A percentile compares a stretch with the other conserved stretches of the same genome.
Conservation (phyloP, 352 stramenopile species). For the Peronospora tabacina region DNA sequence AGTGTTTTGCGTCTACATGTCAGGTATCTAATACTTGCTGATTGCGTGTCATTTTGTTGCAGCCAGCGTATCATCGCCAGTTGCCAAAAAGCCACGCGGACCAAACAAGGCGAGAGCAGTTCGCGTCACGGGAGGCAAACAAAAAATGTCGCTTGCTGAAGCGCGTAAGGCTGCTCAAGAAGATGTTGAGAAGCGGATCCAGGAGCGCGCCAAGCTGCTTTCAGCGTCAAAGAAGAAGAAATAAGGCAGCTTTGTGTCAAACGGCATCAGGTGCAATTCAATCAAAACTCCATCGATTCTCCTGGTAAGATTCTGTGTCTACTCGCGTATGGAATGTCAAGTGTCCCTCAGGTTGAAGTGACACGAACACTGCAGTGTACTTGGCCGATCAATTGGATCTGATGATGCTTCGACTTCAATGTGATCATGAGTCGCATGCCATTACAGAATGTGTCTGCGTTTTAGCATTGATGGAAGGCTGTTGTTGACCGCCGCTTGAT, state of each 20-base stretch:
- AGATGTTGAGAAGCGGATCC: conserved; percentile 58
- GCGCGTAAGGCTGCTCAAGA: conserved; percentile 61
- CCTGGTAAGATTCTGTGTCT: no score
- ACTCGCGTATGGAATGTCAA: no score
- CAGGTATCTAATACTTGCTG: conserved; percentile 19
- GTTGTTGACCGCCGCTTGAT: no score
- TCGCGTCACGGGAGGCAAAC: conserved; percentile 15
- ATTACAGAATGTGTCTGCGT: no score
- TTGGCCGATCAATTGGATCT: no score
- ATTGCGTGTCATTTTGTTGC: conserved; percentile 22
- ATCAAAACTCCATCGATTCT: not conserved
- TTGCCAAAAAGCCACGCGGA: conserved; percentile 46
- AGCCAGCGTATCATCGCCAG: conserved; percentile 31
- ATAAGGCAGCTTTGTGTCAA: conserved; percentile 14
- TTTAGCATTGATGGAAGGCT: no score
- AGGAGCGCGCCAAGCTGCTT: conserved; percentile 51
- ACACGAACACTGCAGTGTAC: no score
- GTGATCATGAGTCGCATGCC: no score
- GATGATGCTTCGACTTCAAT: no score
- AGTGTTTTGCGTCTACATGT: conserved; percentile 14
- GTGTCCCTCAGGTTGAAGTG: no score
- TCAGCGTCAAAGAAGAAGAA: conserved; percentile 66
- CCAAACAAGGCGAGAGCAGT: conserved; percentile 29
- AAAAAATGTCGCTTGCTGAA: conserved; percentile 55
- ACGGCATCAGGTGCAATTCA: not conserved